A percentile compares a stretch with the other conserved stretches of the same genome.
Conservation (phyloP, 164 flowering plant species). For the Pachysandra terminalis region DNA sequence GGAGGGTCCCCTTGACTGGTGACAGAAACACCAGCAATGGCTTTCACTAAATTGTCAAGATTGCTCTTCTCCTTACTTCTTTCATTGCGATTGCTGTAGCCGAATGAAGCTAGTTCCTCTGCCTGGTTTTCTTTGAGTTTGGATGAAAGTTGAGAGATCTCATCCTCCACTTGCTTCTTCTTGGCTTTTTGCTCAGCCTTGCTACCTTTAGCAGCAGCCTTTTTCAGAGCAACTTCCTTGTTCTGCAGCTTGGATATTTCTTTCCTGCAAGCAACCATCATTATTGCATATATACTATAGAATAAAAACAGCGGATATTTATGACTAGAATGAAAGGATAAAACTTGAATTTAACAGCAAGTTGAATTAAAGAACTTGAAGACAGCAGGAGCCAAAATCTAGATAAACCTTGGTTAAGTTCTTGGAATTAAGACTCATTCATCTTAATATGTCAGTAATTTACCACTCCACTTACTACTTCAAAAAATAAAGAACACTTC, state of each 20-base stretch:
- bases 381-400: not conserved
- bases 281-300: not conserved
- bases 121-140: constrained; percentile 77
- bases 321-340: not conserved
- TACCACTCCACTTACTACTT: not conserved
- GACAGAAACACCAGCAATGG: constrained; percentile 82
- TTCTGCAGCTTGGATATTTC: constrained; percentile 70
- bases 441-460: not conserved
- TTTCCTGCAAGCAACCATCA: constrained; percentile 42
- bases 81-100: constrained; percentile 34
- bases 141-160: constrained; percentile 60
- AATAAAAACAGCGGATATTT: not conserved
- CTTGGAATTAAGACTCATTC: not conserved
- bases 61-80: constrained; percentile 34
- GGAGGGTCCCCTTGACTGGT: constrained; percentile 39
- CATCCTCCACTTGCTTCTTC: constrained; percentile 95
- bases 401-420: not conserved
- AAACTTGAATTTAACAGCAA: not conserved
- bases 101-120: constrained; percentile 75
- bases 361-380: not conserved
- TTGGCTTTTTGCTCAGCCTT: constrained; percentile 96
- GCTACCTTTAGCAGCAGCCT: constrained; percentile 94
- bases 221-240: constrained; percentile 70
- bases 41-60: constrained; percentile 67
- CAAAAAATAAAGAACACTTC: not conserved